Percentiles rank a stretch among this genome's conserved stretches.
Evolutionary conservation across 495 filamentous ascomycete genomes (phyloP).

Genomic region (Cryomyces minteri): DNA sequence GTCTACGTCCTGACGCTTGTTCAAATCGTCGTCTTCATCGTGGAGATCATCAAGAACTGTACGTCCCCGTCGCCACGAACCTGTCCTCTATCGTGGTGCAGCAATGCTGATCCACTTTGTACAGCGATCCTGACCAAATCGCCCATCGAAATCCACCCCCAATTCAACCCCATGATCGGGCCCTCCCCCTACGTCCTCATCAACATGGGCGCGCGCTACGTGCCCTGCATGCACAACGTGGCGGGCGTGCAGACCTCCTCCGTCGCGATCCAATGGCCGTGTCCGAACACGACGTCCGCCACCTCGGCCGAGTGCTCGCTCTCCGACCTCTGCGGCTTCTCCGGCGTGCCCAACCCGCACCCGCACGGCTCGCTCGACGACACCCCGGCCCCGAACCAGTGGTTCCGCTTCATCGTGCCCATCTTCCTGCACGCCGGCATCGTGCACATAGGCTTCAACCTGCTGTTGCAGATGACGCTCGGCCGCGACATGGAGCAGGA

Average conservation of each 20-base stretch:
- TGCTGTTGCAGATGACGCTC: conserved; percentile 73
- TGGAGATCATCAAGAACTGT: conserved; percentile 70
- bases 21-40: conserved; percentile 80
- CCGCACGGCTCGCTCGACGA: conserved; percentile 23
- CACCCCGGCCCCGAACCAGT: conserved; percentile 59
- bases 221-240: conserved; percentile 84
- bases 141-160: conserved; percentile 70
- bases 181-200: conserved; percentile 80
- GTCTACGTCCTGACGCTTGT: conserved; percentile 62
- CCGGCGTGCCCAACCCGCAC: conserved; percentile 44
- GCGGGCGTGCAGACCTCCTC: conserved; percentile 36
- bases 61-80: conserved; percentile 14
- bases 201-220: conserved; percentile 87
- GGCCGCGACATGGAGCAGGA: conserved; percentile 78
- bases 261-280: conserved; percentile 40
- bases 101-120: conserved; percentile 12
- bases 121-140: conserved; percentile 41
- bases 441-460: conserved; percentile 88
- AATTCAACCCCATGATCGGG: conserved; percentile 93
- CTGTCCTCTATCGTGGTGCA: conserved; percentile 12
- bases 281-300: conserved; percentile 52
- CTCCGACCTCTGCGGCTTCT: conserved; percentile 65
- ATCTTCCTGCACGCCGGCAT: conserved; percentile 92
- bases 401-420: conserved; percentile 88
- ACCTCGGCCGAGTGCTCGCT: conserved; percentile 41